A percentile compares a stretch with the other conserved stretches of the same genome.
Evolutionary conservation across 2,329 filamentous ascomycete species (phyloP).

Genomic region (Metarhizium album): DNA sequence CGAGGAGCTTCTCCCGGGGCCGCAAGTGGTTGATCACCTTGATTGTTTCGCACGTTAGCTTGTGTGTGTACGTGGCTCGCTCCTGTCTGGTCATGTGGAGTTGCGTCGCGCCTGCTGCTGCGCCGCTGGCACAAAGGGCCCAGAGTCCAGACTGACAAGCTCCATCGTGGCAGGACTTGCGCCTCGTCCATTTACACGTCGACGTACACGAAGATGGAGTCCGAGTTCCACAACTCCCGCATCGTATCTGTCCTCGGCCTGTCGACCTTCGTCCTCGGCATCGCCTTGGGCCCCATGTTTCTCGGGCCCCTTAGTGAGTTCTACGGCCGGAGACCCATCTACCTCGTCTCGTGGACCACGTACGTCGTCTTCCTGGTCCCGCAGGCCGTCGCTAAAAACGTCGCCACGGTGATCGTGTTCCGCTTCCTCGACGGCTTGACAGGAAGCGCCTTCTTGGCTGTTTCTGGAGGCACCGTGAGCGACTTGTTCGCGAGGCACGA

Average conservation of each 20-base stretch:
- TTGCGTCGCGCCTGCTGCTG: no score
- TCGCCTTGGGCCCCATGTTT: constrained; percentile 51
- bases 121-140: no score
- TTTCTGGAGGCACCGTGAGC: constrained; percentile 77
- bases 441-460: constrained; percentile 57
- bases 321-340: constrained; percentile 74
- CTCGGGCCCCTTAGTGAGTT: constrained; percentile 61
- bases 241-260: constrained; percentile 71
- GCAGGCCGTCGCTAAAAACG: constrained; percentile 69
- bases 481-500: constrained; percentile 62
- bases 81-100: neutral
- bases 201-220: constrained; percentile 66
- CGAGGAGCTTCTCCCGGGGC: constrained; percentile 53
- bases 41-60: constrained; percentile 61
- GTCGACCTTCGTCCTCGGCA: constrained; percentile 72
- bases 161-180: constrained; percentile 48
- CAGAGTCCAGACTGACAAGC: neutral
- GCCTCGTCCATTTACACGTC: constrained; percentile 82
- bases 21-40: constrained; percentile 72
- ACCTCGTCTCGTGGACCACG: constrained; percentile 60
- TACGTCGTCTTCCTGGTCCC: constrained; percentile 76
- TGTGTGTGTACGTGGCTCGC: constrained; percentile 59
- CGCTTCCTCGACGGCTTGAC: constrained; percentile 70
- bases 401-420: constrained; percentile 65
- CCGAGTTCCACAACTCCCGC: constrained; percentile 60